Conservation (phyloP, 2,329 filamentous ascomycete species). For the Phialemoniopsis sp. region DNA sequence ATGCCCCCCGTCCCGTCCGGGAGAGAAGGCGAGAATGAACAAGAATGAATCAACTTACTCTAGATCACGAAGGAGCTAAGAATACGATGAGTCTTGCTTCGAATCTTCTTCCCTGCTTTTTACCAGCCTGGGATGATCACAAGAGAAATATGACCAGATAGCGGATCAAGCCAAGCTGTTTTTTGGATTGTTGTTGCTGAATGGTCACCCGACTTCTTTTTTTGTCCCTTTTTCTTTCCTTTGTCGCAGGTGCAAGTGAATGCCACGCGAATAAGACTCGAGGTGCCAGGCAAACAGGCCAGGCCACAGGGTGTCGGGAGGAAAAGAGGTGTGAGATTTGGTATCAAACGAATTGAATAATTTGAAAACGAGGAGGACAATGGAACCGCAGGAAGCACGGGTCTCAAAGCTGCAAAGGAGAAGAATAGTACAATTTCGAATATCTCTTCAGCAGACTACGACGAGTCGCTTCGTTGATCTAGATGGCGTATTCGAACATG, state of each 20-base stretch:
- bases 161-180: constrained; percentile 2
- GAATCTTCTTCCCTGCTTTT: no score
- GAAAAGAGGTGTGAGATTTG: constrained; percentile 7
- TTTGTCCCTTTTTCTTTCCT: constrained; percentile 15
- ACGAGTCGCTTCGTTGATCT: constrained; percentile 48
- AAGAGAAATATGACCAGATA: constrained; percentile 9
- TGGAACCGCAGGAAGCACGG: constrained; percentile 16
- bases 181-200: neutral
- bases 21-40: neutral
- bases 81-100: no score
- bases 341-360: no score
- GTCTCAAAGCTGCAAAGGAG: constrained; percentile 2
- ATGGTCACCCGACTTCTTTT: constrained; percentile 1
- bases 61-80: neutral
- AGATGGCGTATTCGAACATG: constrained; percentile 52
- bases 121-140: constrained; percentile 1
- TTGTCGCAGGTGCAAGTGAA: constrained; percentile 30
- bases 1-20: no score
- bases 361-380: constrained; percentile 6
- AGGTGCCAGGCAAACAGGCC: constrained; percentile 16
- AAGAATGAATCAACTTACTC: neutral
- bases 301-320: constrained; percentile 8
- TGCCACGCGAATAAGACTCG: constrained; percentile 23
- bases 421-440: constrained; percentile 1
- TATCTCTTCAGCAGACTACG: constrained; percentile 47